Evolutionary conservation across 257 asterid species (phyloP), one percentile per base, ranked within the genome.

Genomic region (Nicotiana noctiflora): DNA sequence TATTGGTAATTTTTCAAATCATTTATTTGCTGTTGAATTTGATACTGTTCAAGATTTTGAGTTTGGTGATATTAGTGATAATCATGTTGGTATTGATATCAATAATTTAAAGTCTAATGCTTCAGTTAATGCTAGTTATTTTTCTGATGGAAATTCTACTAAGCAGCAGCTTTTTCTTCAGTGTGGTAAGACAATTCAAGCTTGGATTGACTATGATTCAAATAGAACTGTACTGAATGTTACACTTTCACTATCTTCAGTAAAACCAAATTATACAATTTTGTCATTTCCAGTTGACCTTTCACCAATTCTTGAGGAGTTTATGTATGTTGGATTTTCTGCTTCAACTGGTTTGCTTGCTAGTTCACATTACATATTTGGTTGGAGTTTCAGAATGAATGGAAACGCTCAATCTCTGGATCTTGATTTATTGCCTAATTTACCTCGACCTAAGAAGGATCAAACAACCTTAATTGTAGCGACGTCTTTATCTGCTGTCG

Each of bases 261-360:
- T 79, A 21, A 93, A 92, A 34, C 97, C 98, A 21, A 83, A 34
- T 34, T 21, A 8, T 57, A 84, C 98, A 19, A 83, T 93, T 75
- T 88, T 93, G 21, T 88, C 94, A 19, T 81, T 80, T 62, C 83
- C 75, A 3, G 86, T 88, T 53, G 92, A 93, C 85, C 90, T 93
- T 21, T 83, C 97, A 4, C 89, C 89, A 0, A 18, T 87, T 78
- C 79, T 92, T 6, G 14, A 79, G 87, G 93, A 92, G 23, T 75
- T 81, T 61, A 90, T 90, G 95, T 93, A 88, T 72, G 95, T 92
- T 75, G 98, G 98, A 5, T 92, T 93, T 83, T 93, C 98, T 80
- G 98, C 97, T 83, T 90, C 98, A 23, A 93, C 95, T n/a, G 95
- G 95, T 31, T 17, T 79, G 79, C 93, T 90, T 62, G 91, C 97